Evolutionary conservation across 495 filamentous ascomycete genomes (phyloP).

Genomic region (Penicillium daleae): DNA sequence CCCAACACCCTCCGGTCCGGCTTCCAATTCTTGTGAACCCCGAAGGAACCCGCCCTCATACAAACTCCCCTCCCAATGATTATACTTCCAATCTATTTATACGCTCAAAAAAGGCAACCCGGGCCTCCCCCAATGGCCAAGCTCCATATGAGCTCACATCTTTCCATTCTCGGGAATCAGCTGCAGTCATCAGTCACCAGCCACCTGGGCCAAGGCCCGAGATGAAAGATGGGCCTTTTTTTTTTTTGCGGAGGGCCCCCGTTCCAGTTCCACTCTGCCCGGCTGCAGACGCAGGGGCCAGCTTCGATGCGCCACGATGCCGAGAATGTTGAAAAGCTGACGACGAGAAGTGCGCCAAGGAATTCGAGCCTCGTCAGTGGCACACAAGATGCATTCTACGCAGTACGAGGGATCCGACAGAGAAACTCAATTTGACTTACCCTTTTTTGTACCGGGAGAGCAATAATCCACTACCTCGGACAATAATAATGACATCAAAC

Average conservation of each 20-base stretch:
- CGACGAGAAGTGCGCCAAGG: slow-evolving; percentile 6
- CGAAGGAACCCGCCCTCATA: neutral
- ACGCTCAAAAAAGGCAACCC: no score
- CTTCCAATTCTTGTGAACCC: neutral
- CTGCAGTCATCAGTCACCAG: slow-evolving; percentile 1
- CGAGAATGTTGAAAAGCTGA: neutral
- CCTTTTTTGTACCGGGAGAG: neutral
- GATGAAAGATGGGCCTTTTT: neutral
- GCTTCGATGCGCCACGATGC: slow-evolving; percentile 17
- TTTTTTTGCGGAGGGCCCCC: slow-evolving; percentile 2
- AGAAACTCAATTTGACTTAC: neutral
- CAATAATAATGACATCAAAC: neutral
- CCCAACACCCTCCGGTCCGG: neutral
- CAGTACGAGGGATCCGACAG: neutral
- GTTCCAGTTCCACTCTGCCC: slow-evolving; percentile 4
- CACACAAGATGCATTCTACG: neutral
- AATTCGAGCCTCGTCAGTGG: slow-evolving; percentile 5
- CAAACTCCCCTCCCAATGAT: neutral
- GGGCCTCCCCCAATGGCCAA: no score
- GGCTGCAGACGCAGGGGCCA: slow-evolving; percentile 26
- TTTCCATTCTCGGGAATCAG: neutral
- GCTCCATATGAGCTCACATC: slow-evolving; percentile 11
- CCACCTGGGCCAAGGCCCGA: neutral
- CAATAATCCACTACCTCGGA: no score
- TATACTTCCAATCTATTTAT: no score